Evolutionary conservation across 108 stramenopile genomes (phyloP).

Genomic region (Cylindrotheca fusiformis): DNA sequence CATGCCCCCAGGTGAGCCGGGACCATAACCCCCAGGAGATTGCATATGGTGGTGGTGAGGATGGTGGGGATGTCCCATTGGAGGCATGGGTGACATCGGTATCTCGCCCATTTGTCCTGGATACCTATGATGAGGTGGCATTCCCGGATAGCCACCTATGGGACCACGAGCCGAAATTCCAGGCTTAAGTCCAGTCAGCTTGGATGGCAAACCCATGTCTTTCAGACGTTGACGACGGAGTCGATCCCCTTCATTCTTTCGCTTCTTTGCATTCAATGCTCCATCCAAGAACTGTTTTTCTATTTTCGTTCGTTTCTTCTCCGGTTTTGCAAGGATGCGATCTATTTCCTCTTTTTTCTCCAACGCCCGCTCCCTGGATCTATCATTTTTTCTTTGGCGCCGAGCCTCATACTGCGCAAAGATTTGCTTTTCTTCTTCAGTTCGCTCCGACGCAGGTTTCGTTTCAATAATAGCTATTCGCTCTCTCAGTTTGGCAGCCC

Average conservation of each 20-base stretch:
- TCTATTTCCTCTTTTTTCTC: slow-evolving; percentile 79
- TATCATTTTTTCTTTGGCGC: slow-evolving; percentile 63
- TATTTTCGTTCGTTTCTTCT: slow-evolving; percentile 64
- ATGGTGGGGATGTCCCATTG: slow-evolving; percentile 33
- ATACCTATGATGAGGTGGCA: slow-evolving; percentile 12
- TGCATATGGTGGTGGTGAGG: slow-evolving; percentile 36
- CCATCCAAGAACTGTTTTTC: slow-evolving; percentile 59
- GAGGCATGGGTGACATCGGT: slow-evolving; percentile 57
- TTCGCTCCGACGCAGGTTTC: slow-evolving; percentile 44
- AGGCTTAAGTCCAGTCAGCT: slow-evolving; percentile 42
- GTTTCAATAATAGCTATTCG: slow-evolving; percentile 45
- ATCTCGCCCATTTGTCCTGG: slow-evolving; percentile 39
- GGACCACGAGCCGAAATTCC: slow-evolving; percentile 31
- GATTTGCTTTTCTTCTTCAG: slow-evolving; percentile 54
- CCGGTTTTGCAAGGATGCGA: slow-evolving; percentile 59
- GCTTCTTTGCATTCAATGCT: slow-evolving; percentile 54
- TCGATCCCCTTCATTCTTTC: slow-evolving; percentile 86
- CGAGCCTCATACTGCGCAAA: slow-evolving; percentile 60
- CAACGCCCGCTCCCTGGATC: slow-evolving; percentile 66
- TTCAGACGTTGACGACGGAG: slow-evolving; percentile 69
- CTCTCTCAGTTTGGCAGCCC: slow-evolving; percentile 59
- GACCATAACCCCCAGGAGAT: slow-evolving; percentile 43
- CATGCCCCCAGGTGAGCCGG: slow-evolving; percentile 33
- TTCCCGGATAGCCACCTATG: slow-evolving; percentile 5
- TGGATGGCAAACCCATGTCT: slow-evolving; percentile 51